These are phyloP conservation scores for Colletotrichum tamarilloi DNA, from an alignment of 2,329 filamentous ascomycete genomes.

Conservation along the genomic window DNA sequence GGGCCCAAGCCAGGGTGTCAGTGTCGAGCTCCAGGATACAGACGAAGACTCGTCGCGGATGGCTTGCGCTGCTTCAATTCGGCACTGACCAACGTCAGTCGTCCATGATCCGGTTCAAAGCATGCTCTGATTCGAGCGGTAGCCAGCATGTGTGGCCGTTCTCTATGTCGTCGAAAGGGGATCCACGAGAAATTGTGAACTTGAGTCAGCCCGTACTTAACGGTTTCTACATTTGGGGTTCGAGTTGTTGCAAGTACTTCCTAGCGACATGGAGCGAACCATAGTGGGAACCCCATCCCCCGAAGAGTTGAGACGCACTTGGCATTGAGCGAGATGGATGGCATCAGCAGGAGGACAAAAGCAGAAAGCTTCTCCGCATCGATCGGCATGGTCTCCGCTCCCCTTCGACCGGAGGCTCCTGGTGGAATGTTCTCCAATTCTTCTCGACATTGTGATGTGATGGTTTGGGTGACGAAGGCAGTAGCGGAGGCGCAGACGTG, in stretches of 20 bases:
- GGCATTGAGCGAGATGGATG: slow-evolving; percentile 5
- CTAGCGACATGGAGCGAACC: slow-evolving; percentile 12
- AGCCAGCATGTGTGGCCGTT: slow-evolving; percentile 6
- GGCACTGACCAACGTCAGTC: slow-evolving; percentile 8
- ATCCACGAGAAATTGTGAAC: not conserved
- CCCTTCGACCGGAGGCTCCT: slow-evolving; percentile 30
- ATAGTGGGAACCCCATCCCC: not conserved
- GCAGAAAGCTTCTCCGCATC: slow-evolving; percentile 35
- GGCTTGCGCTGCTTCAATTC: slow-evolving; percentile 15
- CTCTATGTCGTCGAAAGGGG: not conserved
- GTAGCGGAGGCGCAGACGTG: not conserved
- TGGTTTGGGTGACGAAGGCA: not conserved
- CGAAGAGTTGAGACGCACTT: slow-evolving; percentile 26
- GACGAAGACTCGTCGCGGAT: not conserved
- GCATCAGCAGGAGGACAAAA: slow-evolving; percentile 26
- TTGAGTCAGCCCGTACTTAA: not conserved
- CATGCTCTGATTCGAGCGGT: slow-evolving; percentile 29
- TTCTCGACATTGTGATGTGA: not conserved
- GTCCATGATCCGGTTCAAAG: slow-evolving; percentile 4
- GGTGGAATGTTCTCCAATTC: not conserved
- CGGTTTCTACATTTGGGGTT: not conserved
- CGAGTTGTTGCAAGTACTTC: slow-evolving; percentile 5
- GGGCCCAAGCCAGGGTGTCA: not conserved
- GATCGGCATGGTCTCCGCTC: slow-evolving; percentile 33
- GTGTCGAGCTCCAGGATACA: slow-evolving; percentile 1